Conservation (phyloP, 2,329 filamentous ascomycete species). For the Rutstroemia sp. region DNA sequence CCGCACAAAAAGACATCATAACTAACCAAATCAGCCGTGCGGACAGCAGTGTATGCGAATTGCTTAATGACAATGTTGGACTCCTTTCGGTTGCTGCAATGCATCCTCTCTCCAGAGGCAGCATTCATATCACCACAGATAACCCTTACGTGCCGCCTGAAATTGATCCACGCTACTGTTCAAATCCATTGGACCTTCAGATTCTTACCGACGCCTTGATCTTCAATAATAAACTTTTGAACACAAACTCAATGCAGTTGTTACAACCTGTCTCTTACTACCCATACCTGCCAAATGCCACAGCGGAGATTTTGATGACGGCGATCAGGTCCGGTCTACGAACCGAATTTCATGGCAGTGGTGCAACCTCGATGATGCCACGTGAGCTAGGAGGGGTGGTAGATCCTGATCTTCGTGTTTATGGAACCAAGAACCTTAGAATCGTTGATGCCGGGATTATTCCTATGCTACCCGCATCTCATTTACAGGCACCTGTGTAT, state of each 20-base stretch:
- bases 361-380: constrained; percentile 20
- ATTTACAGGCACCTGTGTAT: constrained; percentile 17
- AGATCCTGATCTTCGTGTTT: constrained; percentile 17
- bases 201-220: constrained; percentile 19
- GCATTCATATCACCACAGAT: constrained; percentile 44
- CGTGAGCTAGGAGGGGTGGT: constrained; percentile 18
- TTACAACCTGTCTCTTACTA: constrained; percentile 18
- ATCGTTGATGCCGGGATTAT: constrained; percentile 22
- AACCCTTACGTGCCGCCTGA: constrained; percentile 35
- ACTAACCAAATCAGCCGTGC: constrained; percentile 12
- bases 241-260: constrained; percentile 19
- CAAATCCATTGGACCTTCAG: constrained; percentile 22
- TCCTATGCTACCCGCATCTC: constrained; percentile 14
- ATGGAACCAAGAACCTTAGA: constrained; percentile 16
- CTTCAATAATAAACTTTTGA: constrained; percentile 21
- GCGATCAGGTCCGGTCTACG: constrained; percentile 16
- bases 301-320: constrained; percentile 15
- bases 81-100: constrained; percentile 31
- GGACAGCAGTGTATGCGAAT: constrained; percentile 21
- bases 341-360: constrained; percentile 23
- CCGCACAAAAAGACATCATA: constrained; percentile 18
- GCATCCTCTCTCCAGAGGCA: constrained; percentile 49
- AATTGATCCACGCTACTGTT: constrained; percentile 36
- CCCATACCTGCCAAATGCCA: constrained; percentile 18
- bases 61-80: constrained; percentile 21